phyloP scores from a whole-genome alignment of 768 basidiomycete genomes.

The Calvatia gigantea region DNA sequence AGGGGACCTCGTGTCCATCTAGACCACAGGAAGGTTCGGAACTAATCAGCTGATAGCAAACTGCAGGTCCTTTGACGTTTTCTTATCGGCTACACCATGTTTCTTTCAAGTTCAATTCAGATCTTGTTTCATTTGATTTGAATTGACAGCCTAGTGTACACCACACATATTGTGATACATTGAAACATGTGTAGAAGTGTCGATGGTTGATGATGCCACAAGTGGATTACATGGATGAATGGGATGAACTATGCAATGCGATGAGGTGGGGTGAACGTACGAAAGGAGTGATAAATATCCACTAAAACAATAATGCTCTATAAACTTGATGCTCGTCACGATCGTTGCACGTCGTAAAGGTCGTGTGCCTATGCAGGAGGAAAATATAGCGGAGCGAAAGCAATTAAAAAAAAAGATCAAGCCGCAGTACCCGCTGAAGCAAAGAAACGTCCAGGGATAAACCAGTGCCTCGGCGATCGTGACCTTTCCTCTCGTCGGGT shows the following conservation, averaged over 20 bases:
- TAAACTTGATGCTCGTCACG: slow-evolving; percentile 3
- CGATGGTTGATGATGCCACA: background rate
- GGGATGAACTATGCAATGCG: slow-evolving; percentile 4
- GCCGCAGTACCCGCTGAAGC: slow-evolving; percentile 35
- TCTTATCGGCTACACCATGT: background rate
- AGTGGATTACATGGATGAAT: background rate
- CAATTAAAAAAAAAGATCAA: background rate
- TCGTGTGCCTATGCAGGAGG: slow-evolving; percentile 3
- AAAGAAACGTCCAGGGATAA: slow-evolving; percentile 50
- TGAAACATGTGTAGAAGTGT: background rate
- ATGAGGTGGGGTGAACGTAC: background rate
- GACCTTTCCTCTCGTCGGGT: slow-evolving; percentile 14
- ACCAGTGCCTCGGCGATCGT: slow-evolving; percentile 48
- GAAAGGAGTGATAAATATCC: slow-evolving; percentile 2
- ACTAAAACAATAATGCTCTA: slow-evolving; percentile 13
- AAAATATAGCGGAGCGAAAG: slow-evolving; percentile 1
- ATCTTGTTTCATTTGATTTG: slow-evolving; percentile 2
- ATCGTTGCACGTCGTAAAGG: background rate
- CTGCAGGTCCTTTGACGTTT: background rate
- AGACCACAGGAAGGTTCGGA: slow-evolving; percentile 14
- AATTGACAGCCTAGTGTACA: slow-evolving; percentile 1
- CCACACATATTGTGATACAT: slow-evolving; percentile 3
- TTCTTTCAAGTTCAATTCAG: background rate
- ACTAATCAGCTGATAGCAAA: background rate
- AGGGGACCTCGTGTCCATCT: background rate